Conservation (phyloP, 306 rosid species). For the Lagenaria siceraria region DNA sequence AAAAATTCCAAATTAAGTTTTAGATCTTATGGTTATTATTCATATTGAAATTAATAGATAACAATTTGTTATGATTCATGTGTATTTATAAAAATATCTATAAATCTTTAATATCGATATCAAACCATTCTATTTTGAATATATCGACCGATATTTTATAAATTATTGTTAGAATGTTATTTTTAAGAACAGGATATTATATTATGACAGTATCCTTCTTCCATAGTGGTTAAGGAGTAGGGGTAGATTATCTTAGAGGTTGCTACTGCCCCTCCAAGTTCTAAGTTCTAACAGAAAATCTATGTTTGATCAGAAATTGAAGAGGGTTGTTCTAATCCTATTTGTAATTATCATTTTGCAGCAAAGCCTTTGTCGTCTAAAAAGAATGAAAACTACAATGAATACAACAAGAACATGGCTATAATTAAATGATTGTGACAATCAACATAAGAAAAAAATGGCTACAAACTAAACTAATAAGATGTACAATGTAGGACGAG, state of each 20-base stretch:
- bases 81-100: no score
- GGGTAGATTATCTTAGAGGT: background rate
- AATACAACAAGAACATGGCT: background rate
- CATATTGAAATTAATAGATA: no score
- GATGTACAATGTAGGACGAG: conserved; percentile 22
- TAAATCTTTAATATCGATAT: no score
- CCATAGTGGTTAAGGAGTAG: background rate
- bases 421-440: conserved; percentile 5
- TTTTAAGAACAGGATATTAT: background rate
- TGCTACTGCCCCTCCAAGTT: background rate
- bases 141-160: no score
- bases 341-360: background rate
- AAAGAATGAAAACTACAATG: background rate
- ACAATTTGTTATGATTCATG: no score
- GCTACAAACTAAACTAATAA: conserved; percentile 2
- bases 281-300: background rate
- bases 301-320: background rate
- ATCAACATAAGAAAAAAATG: background rate
- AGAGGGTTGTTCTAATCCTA: background rate
- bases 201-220: background rate
- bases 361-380: background rate
- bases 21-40: no score
- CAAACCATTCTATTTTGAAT: no score
- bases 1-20: no score
- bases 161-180: no score